Base-by-base conservation (phyloP, 352 stramenopile genomes). In the Globisporangium nunn region DNA sequence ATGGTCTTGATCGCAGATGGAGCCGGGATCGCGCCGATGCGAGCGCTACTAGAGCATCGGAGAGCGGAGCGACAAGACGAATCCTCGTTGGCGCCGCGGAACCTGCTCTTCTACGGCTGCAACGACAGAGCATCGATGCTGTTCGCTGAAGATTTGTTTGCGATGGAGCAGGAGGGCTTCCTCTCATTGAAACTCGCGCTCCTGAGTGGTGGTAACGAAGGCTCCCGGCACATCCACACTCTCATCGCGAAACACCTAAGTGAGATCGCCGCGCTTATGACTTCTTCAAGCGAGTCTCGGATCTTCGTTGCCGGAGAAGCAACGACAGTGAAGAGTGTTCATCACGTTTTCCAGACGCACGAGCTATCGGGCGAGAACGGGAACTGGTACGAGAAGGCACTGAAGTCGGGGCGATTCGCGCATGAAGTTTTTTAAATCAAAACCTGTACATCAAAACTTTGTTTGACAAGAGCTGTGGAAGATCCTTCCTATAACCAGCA, bases 1-100 rank as follows among this genome's bases (percentile, higher is more conserved):
- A 83, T 98, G 57, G 79, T 98, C 8, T 58, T 85, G 53, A 93
- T 98, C 58, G 87, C 90, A 33, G 95, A 91, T 40, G 94, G 95
- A 31, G 97, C 95, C 8, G 94, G 96, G 5, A 77, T 98, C 29
- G 93, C 92, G 35, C 90, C 95, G 71, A 74, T 77, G 69, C 89
- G 69, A 30, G 68, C 66, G 17, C 56, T 78, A 6, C 59, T 83
- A 2, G 59, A 71, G 51, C 63, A 78, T 35, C 68, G 73, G 3
- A 58, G 40, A 46, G 40, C 40, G 14, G 40, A 71, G 54, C 23
- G 63, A 15, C 59, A 65, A 35, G 50, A 28, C 28, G 41, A 52
- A 14, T n/a, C 8, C 18, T 43, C n/a, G 46, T 7, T 17, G 33
- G 14, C 29, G 40, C 44, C 67, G 2, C 73, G 44, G n/a, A 71